Base-by-base conservation (phyloP, 192 early-diverging fungal species). In the Backusella sp. region DNA sequence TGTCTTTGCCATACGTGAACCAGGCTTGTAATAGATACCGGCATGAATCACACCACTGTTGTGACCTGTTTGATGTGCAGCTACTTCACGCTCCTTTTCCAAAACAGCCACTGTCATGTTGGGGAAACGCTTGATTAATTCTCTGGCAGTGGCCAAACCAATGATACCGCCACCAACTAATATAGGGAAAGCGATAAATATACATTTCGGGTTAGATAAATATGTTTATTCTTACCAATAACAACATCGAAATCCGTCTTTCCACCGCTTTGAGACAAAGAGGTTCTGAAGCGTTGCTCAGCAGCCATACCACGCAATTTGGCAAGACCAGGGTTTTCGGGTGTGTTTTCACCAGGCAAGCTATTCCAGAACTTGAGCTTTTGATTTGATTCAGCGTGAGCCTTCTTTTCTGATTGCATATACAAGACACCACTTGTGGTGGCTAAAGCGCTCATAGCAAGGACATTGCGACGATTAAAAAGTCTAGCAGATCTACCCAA, bases 161-260 rank as follows among this genome's bases (percentile, higher is more conserved):
- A 81, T 70, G 36, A 81, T 81, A 42, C 80, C 80, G n/a, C 80
- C 80, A 42, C 80, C 80, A 46, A 81, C 80, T 81, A 56, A 39
- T 39, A 39, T 32, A 32, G 32, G 28, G 28, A 28, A 68, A 68
- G 19, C 17, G 12, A 49, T 49, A 7, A 49, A 19, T 49, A 49
- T 19, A 49, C 17, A 28, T 28, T 28, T 28, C 28, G 28, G 28
- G 28, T 28, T 28, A 28, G 28, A 28, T 28, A 28, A 28, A 28
- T 28, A 28, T 28, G 28, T 28, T 28, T 28, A 1, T 28, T 41
- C 44, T 71, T 71, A 71, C 70, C 70, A 32, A 71, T 71, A 2
- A 71, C 70, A 4, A 71, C 70, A 30, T 71, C 70, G 32, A 71
- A 71, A 49, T 71, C 70, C 0, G 70, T 71, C 42, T 71, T 71